Evolutionary conservation across 1,284 basidiomycete genomes (phyloP), one percentile per base, ranked within the genome.

Genomic region (Xerocomus amazonicus): DNA sequence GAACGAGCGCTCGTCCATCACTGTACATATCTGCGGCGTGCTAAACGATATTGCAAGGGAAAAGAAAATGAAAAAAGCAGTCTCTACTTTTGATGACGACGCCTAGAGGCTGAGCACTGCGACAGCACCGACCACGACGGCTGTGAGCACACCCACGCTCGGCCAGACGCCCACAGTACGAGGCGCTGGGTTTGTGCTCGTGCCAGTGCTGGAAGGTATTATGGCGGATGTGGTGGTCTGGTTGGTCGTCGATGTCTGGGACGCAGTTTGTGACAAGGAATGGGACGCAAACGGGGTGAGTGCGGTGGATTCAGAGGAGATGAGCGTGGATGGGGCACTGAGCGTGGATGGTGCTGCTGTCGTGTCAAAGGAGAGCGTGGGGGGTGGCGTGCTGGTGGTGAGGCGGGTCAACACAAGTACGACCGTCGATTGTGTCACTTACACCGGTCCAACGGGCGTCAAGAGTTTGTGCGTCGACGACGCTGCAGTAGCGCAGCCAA

Each of bases 261-360:
- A 23, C 19, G 4, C 19, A 4, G 19, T 23, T 23, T 23, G 19
- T 23, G 19, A 23, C 19, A 23, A 23, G 19, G 35, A 31, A 3
- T 31, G 23, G 33, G 47, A 3, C 31, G 58, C 45, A 17, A 19
- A 33, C 1, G 65, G 60, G 9, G 6, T 40, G 39, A 67, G 0
- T 3, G 47, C 45, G 19, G 48, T 63, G 13, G 63, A 62, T 19
- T 62, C 52, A 16, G 66, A 62, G 29, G 63, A 66, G 40, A 67
- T 55, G 51, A 62, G 45, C 2, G 63, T 66, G 31, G 65, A 60
- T 19, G 55, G 47, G 4, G 47, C 55, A 9, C 62, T 56, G 31
- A 59, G 26, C 27, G 53, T 0, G 19, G 66, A 68, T 0, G 54
- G 31, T 0, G 38, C 4, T 6, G 44, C 65, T 10, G 56, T 63